phyloP scores from a whole-genome alignment of 2,329 filamentous ascomycete species.

The Fusarium sp. region DNA sequence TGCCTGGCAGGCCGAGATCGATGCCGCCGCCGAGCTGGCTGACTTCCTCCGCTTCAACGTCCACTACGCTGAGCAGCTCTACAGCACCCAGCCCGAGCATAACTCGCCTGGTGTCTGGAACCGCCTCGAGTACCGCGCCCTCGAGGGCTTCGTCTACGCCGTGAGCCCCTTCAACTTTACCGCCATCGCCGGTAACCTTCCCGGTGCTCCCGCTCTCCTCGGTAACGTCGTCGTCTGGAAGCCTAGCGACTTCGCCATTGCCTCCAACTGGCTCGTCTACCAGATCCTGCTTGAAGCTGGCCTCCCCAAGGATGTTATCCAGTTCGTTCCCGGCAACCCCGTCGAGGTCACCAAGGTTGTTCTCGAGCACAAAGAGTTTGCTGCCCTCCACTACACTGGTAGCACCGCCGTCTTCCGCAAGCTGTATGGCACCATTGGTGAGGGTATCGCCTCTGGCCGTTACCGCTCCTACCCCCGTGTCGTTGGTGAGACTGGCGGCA shows the following conservation, averaged over 20 bases:
- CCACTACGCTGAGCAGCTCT: conserved; percentile 91
- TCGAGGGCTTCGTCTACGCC: conserved; percentile 96
- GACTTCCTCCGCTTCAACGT: conserved; percentile 97
- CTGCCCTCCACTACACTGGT: conserved; percentile 94
- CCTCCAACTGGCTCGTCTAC: conserved; percentile 92
- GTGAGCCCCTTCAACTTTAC: conserved; percentile 98
- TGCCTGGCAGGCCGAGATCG: conserved; percentile 99
- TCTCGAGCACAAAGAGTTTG: conserved; percentile 82
- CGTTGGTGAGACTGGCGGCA: conserved; percentile 91
- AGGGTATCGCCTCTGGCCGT: conserved; percentile 81
- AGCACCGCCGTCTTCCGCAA: conserved; percentile 91
- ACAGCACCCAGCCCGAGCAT: conserved; percentile 86
- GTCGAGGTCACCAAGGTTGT: conserved; percentile 84
- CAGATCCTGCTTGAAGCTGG: conserved; percentile 92
- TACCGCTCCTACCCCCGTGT: conserved; percentile 90
- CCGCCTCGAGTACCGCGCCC: conserved; percentile 86
- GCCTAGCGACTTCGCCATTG: conserved; percentile 88
- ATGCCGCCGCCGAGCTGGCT: conserved; percentile 89
- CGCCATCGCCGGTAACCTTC: conserved; percentile 89
- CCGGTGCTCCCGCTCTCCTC: conserved; percentile 85
- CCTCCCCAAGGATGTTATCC: conserved; percentile 88
- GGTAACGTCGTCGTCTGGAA: conserved; percentile 98
- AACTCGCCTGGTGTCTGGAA: conserved; percentile 91
- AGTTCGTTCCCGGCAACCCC: conserved; percentile 92
- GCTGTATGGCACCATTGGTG: conserved; percentile 87